Base-by-base conservation (phyloP, 2,329 filamentous ascomycete genomes). In the Aspergillaceae sp. region DNA sequence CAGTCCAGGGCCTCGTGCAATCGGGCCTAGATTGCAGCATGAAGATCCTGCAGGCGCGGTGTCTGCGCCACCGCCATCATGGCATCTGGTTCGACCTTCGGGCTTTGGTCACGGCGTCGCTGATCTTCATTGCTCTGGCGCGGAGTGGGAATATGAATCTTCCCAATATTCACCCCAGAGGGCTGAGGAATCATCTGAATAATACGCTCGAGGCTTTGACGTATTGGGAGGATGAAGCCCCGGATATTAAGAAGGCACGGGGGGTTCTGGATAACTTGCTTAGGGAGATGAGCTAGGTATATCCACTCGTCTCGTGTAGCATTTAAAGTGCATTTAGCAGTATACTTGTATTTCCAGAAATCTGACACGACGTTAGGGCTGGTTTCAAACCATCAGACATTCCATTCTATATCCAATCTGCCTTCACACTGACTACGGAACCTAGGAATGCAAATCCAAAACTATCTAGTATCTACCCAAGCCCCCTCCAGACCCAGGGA, bases 11-110 rank as follows among this genome's bases (percentile, higher is more conserved):
- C n/a, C 42, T 59, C n/a, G 51, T 59, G 28, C 35, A 47, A 7
- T 53, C 55, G 1, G 60, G 56, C 2, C 50, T 62, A n/a, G 49
- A 59, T 4, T 62, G 60, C 46, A 52, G 51, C 43, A 34, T 59
- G 38, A 57, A 51, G 30, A 58, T 58, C 3, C 40, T 63, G 5
- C 50, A 59, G 5, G 53, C 45, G 5, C 49, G 57, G 4, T 50
- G 48, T 29, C 41, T 59, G 9, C 48, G 51, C 4, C 61, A 64
- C 46, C 58, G 61, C 7, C 61, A 64, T 45, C 61, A 64, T 44
- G 61, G 61, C 6, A 50, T 57, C 1, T 64, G 61, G 61, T 63
- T 55, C 37, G 56, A 60, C 32, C 44, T 55, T 11, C 46, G 54
- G 27, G 51, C 49, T 29, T 30, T 56, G 5, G 49, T 58, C 11